Base-by-base conservation (phyloP, 768 basidiomycete species). In the Russula compacta region DNA sequence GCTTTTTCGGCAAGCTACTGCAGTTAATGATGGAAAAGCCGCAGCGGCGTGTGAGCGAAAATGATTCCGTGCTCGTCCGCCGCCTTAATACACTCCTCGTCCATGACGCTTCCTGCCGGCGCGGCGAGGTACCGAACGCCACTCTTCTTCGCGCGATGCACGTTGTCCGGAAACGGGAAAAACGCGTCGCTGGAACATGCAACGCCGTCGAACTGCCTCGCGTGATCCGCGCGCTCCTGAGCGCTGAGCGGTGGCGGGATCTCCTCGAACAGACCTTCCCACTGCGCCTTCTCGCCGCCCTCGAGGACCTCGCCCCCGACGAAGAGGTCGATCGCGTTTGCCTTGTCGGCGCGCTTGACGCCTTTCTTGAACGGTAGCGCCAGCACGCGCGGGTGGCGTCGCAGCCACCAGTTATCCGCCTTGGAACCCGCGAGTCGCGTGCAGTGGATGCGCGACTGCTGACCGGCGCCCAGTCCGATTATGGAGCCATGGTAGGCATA, bases 81-180 rank as follows among this genome's bases (percentile, higher is more conserved):
- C 2, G 93, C 92, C 75, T 92, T 93, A 77, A 99, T 86, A 69
- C 97, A 95, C 72, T 95, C 95, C 48, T 74, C 84, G 69, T 99
- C 97, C 95, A 98, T 98, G 62, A 99, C 93, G 67, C 91, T 94
- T 51, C 97, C 97, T 53, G 86, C 83, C 2, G 91, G 88, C 7
- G 95, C 93, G 29, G 92, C 93, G 50, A 99, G 79, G 73, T 97
- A 98, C 70, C 76, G 83, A 52, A 93, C 95, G 0, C 97, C 97
- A 63, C 92, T 95, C 79, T 89, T 87, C 73, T 82, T 80, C 53
- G 92, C 91, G 48, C 97, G 81, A 71, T 98, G 90, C 38, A 99
- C 95, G 68, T 98, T 99, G 71, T 99, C 97, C 12, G 95, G 83
- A 84, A 98, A 98, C 17, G 97, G 97, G 93, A 98, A 98, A 82